Evolutionary conservation across 352 stramenopile species (phyloP).

Genomic region (Pythium guiyangense): DNA sequence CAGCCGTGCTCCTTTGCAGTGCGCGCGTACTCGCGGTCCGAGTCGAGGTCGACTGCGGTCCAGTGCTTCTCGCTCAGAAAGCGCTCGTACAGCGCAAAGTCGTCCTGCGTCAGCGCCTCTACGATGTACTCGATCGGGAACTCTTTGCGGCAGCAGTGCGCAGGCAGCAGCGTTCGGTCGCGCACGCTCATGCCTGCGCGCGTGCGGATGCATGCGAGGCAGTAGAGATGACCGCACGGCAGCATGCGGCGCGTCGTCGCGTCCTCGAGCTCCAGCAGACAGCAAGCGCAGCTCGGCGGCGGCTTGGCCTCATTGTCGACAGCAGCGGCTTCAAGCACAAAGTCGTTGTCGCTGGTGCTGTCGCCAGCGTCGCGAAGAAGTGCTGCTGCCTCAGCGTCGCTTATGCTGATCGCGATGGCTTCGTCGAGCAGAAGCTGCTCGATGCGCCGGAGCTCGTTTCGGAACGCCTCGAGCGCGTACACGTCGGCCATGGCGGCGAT

Average conservation of each 20-base stretch:
- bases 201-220: slow-evolving; percentile 40
- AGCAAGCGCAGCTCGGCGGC: slow-evolving; percentile 11
- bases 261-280: slow-evolving; percentile 1
- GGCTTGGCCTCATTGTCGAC: slow-evolving; percentile 5
- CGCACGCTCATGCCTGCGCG: slow-evolving; percentile 50
- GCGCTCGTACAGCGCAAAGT: slow-evolving; percentile 9
- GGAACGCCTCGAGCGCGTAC: slow-evolving; percentile 16
- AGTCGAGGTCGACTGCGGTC: slow-evolving; percentile 29
- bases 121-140: slow-evolving; percentile 11
- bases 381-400: slow-evolving; percentile 8
- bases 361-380: neutral
- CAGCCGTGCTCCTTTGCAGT: slow-evolving; percentile 22
- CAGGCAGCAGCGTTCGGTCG: slow-evolving; percentile 25
- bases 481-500: neutral
- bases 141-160: slow-evolving; percentile 12
- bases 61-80: slow-evolving; percentile 13
- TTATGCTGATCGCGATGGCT: slow-evolving; percentile 20
- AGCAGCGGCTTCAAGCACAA: neutral
- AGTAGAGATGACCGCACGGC: slow-evolving; percentile 68
- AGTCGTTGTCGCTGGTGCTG: neutral
- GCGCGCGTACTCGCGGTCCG: slow-evolving; percentile 56
- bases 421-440: slow-evolving; percentile 20
- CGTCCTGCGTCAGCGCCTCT: slow-evolving; percentile 1
- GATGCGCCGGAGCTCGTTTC: slow-evolving; percentile 9
- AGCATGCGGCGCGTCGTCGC: neutral